Base-by-base conservation (phyloP, 768 basidiomycete species). In the Austroboletus eburneus region DNA sequence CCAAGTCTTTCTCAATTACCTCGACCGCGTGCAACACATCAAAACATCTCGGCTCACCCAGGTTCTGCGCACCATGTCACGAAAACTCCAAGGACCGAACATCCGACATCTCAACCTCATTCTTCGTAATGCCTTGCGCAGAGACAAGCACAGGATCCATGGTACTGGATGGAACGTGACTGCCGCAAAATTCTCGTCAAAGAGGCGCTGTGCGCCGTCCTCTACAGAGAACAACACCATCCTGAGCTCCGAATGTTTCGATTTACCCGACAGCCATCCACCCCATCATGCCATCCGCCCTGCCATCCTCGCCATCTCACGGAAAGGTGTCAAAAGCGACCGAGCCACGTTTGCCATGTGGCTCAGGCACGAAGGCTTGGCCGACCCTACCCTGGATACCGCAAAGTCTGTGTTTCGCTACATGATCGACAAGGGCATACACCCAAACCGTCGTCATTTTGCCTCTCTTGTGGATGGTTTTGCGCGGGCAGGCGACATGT, bases 381-480 rank as follows among this genome's bases (percentile, higher is more conserved):
- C 77, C 37, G 73, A 74, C 46, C 57, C 69, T 34, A 77, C 86
- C 54, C 62, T 77, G 47, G 67, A 71, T 33, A 62, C 73, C 4
- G 81, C 85, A 7, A 65, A 75, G 43, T 69, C 71, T 10, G 63
- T 81, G 32, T 83, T 89, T 53, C 70, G 75, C 18, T 61, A 69
- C 17, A 76, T 91, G 71, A 61, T 87, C 42, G 69, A 72, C 40
- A 79, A 79, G 46, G 90, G 90, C 9, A 72, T 93, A 45, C 78
- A 77, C 39, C 83, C 87, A 9, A 85, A 80, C 56, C 72, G 72
- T 45, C 79, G 87, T 59, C 91, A 93, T 64, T 84, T 81, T 55
- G 71, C 73, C 24, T 81, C 87, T 43, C 68, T 93, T 48, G 82
- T 93, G 75, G 81, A 87, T 54, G 87, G 85, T n/a, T 83, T 82